phyloP scores from a whole-genome alignment of 2,329 filamentous ascomycete species.

The Colletotrichum neosansevieriae region DNA sequence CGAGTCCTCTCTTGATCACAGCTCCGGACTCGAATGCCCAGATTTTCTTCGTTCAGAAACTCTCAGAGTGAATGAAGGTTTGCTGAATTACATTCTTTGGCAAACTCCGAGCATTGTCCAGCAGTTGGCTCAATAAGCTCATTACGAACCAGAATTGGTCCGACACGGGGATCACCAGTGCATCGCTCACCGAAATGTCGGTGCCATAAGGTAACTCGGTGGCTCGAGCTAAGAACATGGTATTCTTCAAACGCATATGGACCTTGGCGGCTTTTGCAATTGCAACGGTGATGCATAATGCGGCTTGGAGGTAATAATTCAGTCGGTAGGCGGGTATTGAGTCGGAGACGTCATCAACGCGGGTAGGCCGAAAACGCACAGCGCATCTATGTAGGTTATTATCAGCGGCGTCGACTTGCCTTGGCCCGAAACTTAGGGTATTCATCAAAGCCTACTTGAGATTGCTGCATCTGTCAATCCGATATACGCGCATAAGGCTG shows the following conservation, averaged over 20 bases:
- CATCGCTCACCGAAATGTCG: background rate
- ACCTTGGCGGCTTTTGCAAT: background rate
- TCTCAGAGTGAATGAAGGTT: background rate
- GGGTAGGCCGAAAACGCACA: background rate
- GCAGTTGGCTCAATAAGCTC: background rate
- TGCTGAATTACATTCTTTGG: background rate
- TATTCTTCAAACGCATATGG: background rate
- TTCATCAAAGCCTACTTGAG: background rate
- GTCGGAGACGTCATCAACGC: constrained; percentile 13
- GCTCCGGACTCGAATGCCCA: background rate
- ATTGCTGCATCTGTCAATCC: constrained; percentile 5
- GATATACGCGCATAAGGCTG: constrained; percentile 3
- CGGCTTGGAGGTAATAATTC: rapidly evolving
- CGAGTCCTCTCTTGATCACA: background rate
- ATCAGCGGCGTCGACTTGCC: background rate
- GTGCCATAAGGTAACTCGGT: background rate
- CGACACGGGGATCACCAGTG: background rate
- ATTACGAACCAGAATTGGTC: background rate
- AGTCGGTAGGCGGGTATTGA: too few species aligned
- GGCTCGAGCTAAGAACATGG: background rate
- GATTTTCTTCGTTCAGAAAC: background rate
- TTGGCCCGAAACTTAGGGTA: constrained; percentile 6
- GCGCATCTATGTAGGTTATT: constrained; percentile 1
- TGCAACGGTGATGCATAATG: background rate
- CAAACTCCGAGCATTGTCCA: background rate